Base-by-base conservation (phyloP, 768 basidiomycete species). In the Tricholoma sp. region DNA sequence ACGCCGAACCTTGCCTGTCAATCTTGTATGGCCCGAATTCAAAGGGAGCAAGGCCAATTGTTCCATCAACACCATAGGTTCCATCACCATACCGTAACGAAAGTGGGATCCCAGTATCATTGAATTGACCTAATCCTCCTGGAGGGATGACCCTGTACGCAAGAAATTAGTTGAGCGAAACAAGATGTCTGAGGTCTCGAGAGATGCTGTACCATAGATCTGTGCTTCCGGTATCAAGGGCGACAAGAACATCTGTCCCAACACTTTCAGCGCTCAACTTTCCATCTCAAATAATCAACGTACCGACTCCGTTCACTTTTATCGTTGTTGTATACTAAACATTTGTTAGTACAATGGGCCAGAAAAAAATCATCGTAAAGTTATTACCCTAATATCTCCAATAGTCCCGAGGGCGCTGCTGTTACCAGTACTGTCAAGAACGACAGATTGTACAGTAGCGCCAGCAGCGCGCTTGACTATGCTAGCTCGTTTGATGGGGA, bases 171-270 rank as follows among this genome's bases (percentile, higher is more conserved):
- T 6, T 53, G 34, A 41, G 21, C 14, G 8, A 47, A 47, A 47
- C 11, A 6, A 4, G 5, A 47, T 11, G 7, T 12, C 5, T 27
- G 11, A 8, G 12, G 16, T 47, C 24, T 19, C 24, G 21, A 27
- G 6, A 27, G 14, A 47, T 27, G 24, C 10, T 57, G 8, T 57
- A 74, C 73, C 73, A 74, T 53, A 72, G 61, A 56, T 76, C 75
- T 8, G 75, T 72, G 35, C 70, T 72, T 37, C 74, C 75, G 0
- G 73, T 76, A 52, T 76, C 74, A n/a, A 76, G 66, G 2, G 67
- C 71, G 2, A 73, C 69, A 52, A 62, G 55, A 5, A 74, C 67
- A 34, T 63, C 69, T 71, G 41, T n/a, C 37, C 11, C 29, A 54
- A 14, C 46, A 27, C n/a, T 27, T 10, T 47, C 5, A 27, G 14